Percentiles rank a stretch among this genome's conserved stretches.
Conservation (phyloP, 139 green algal species). For the Limnomonas spitsbergensis region DNA sequence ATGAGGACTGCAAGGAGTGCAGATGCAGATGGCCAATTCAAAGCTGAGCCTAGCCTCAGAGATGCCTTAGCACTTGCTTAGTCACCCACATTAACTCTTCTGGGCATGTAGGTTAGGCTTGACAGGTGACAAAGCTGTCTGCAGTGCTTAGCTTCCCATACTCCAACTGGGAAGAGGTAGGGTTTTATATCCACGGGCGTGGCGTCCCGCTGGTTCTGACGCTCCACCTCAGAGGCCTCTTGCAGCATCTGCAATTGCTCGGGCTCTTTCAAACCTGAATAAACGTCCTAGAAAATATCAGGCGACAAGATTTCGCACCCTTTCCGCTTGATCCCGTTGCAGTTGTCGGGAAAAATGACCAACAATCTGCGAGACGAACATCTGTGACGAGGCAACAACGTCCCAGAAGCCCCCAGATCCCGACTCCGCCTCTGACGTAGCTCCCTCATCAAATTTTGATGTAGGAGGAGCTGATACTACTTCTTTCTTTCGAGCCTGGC, state of each 20-base stretch:
- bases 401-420: not conserved
- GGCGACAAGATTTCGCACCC: not conserved
- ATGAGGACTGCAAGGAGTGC: too few species aligned
- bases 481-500: not conserved
- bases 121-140: constrained; percentile 6
- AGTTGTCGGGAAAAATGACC: not conserved
- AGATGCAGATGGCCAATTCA: too few species aligned
- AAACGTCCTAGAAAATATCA: not conserved
- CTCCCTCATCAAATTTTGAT: too few species aligned
- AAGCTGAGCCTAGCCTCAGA: too few species aligned
- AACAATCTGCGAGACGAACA: not conserved
- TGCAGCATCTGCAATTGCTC: constrained; percentile 17
- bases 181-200: not conserved
- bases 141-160: not conserved
- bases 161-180: not conserved
- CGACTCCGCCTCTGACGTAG: too few species aligned
- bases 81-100: not conserved
- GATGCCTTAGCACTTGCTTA: too few species aligned
- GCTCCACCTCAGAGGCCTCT: not conserved
- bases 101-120: constrained; percentile 7
- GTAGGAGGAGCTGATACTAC: not conserved
- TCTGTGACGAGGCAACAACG: not conserved
- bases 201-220: not conserved
- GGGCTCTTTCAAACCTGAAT: not conserved
- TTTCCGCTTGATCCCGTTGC: not conserved